Conservation (phyloP, 1,284 basidiomycete genomes). For the Ceratobasidium papillatum region DNA sequence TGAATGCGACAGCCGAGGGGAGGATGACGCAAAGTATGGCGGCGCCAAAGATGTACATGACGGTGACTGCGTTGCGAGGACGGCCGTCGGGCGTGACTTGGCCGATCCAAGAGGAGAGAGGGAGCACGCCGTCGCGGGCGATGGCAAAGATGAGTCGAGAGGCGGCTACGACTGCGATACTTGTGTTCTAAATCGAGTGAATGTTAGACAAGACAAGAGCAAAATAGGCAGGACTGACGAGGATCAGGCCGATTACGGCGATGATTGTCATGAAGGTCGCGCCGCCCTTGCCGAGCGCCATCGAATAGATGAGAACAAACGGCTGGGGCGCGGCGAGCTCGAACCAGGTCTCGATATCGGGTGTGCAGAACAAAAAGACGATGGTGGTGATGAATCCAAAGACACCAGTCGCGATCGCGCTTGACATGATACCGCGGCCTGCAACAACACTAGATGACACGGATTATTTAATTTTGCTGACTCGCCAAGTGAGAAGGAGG, state of each 20-base stretch:
- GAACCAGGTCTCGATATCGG: constrained; percentile 76
- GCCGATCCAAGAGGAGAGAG: constrained; percentile 81
- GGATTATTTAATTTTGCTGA: constrained; percentile 9
- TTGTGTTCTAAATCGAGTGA: constrained; percentile 69
- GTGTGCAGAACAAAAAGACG: constrained; percentile 86
- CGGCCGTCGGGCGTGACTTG: constrained; percentile 72
- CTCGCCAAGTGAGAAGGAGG: not conserved
- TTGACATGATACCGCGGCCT: constrained; percentile 78
- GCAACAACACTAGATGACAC: constrained; percentile 68
- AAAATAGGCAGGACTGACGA: constrained; percentile 59
- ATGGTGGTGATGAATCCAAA: constrained; percentile 79
- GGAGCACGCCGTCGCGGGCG: constrained; percentile 86
- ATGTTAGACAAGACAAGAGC: not conserved
- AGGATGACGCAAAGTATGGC: constrained; percentile 80
- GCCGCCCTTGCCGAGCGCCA: constrained; percentile 78
- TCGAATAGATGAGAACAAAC: constrained; percentile 83
- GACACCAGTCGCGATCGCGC: constrained; percentile 76
- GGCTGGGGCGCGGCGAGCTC: constrained; percentile 82
- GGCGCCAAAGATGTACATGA: constrained; percentile 80
- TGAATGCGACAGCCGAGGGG: constrained; percentile 86
- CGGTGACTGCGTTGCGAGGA: constrained; percentile 81
- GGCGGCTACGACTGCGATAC: constrained; percentile 81
- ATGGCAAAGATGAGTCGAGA: constrained; percentile 87
- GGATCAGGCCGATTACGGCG: constrained; percentile 77
- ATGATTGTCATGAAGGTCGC: constrained; percentile 85